A percentile compares a stretch with the other conserved stretches of the same genome.
These are phyloP conservation scores for Aureococcus anophagefferens DNA, from an alignment of 108 stramenopile species.

Conservation along the genomic window DNA sequence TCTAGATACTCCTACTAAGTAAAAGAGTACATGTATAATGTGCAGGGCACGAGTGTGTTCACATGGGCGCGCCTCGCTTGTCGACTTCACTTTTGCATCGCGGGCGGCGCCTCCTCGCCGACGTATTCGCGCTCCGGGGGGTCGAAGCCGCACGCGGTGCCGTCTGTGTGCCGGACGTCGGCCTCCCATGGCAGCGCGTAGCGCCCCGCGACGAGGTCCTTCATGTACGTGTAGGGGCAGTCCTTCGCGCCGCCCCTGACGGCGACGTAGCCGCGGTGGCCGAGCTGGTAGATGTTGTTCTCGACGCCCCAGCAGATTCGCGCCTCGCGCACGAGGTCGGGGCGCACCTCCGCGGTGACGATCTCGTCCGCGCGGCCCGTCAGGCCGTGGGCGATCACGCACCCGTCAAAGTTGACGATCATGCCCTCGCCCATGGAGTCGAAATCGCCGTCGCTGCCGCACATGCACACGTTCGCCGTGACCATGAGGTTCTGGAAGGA, in stretches of 20 bases:
- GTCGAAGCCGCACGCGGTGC: no score
- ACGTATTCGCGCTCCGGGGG: no score
- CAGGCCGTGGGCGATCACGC: slow-evolving; percentile 9
- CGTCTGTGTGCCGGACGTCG: no score
- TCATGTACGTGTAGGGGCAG: slow-evolving; percentile 14
- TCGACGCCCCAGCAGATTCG: slow-evolving; percentile 16
- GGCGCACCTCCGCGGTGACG: slow-evolving; percentile 12
- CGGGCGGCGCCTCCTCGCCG: no score
- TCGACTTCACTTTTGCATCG: no score
- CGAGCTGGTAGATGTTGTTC: slow-evolving; percentile 15
- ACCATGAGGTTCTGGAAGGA: slow-evolving; percentile 17
- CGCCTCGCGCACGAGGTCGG: slow-evolving; percentile 16
- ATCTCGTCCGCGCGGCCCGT: slow-evolving; percentile 13
- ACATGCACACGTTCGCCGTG: slow-evolving; percentile 14
- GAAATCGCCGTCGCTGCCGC: slow-evolving; percentile 13
- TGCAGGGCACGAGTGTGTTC: no score
- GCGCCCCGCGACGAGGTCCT: background rate
- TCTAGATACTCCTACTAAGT: no score
- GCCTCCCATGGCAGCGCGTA: no score
- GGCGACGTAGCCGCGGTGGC: slow-evolving; percentile 15
- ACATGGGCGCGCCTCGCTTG: no score
- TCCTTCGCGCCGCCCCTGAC: slow-evolving; percentile 16
- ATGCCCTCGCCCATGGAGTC: slow-evolving; percentile 19
- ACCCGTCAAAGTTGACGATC: slow-evolving; percentile 14
- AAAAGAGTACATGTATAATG: no score